Percentiles rank a stretch among this genome's conserved stretches.
Conservation (phyloP, 495 filamentous ascomycete genomes). For the Aspergillus olivimuriae region DNA sequence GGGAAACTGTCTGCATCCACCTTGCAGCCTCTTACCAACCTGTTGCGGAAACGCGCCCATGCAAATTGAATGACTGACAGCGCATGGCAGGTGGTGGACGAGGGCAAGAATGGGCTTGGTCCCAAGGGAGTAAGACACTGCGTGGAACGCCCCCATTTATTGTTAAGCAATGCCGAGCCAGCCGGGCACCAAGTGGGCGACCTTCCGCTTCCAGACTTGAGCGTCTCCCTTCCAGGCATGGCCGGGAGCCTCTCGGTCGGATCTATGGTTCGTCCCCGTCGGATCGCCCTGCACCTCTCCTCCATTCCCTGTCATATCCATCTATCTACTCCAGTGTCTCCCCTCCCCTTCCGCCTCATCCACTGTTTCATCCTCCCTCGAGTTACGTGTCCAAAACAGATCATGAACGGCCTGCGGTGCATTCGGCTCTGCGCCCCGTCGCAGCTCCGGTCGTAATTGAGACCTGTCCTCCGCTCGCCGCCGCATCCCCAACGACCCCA, state of each 20-base stretch:
- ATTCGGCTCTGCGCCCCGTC: slow-evolving; percentile 1
- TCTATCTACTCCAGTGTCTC: background rate
- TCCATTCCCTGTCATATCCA: background rate
- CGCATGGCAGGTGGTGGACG: too few species aligned
- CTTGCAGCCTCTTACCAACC: too few species aligned
- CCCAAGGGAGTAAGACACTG: background rate
- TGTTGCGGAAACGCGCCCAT: too few species aligned
- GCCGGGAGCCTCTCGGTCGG: slow-evolving; percentile 5
- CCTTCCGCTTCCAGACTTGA: slow-evolving; percentile 14
- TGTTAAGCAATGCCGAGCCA: slow-evolving; percentile 9
- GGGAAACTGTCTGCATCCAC: too few species aligned
- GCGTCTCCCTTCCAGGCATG: slow-evolving; percentile 1
- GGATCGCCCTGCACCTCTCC: background rate
- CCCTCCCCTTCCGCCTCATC: background rate
- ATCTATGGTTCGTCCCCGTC: slow-evolving; percentile 10
- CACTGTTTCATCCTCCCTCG: background rate
- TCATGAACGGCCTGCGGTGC: slow-evolving; percentile 15
- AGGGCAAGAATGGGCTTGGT: background rate
- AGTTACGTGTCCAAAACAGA: background rate
- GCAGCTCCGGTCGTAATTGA: slow-evolving; percentile 17
- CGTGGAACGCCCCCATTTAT: background rate
- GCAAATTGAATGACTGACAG: too few species aligned
- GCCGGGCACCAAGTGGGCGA: slow-evolving; percentile 9
- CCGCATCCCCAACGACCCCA: background rate
- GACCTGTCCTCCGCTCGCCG: slow-evolving; percentile 17